Percentiles rank a stretch among this genome's conserved stretches.
These are phyloP conservation scores for Coleophoma crateriformis DNA, from an alignment of 2,329 filamentous ascomycete genomes.

Conservation along the genomic window DNA sequence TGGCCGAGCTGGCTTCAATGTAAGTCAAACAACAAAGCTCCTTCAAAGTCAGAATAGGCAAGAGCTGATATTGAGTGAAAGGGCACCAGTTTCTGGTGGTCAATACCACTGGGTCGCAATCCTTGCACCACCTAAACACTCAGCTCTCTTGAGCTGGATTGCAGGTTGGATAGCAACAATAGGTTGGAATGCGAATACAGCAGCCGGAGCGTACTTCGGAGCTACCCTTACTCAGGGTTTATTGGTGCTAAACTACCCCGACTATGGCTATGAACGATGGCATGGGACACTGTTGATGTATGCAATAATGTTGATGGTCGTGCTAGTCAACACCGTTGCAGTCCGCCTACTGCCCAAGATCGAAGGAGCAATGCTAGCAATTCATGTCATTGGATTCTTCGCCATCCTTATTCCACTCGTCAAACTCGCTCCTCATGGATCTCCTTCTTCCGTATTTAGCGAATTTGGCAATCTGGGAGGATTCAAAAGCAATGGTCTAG, in stretches of 20 bases:
- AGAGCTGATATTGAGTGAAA: background rate
- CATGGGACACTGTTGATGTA: constrained; percentile 20
- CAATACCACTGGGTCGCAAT: constrained; percentile 55
- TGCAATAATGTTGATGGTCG: constrained; percentile 17
- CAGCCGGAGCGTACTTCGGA: constrained; percentile 34
- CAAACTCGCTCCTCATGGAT: constrained; percentile 22
- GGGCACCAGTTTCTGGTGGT: constrained; percentile 34
- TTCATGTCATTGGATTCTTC: constrained; percentile 38
- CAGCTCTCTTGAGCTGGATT: constrained; percentile 48
- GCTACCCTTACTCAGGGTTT: constrained; percentile 41
- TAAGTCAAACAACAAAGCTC: background rate
- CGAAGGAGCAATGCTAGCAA: constrained; percentile 41
- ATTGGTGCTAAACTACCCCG: constrained; percentile 32
- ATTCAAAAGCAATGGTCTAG: constrained; percentile 36
- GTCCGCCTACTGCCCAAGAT: constrained; percentile 40
- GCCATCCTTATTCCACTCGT: constrained; percentile 30
- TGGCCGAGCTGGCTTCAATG: background rate
- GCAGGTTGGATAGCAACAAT: constrained; percentile 42
- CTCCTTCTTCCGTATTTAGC: constrained; percentile 34
- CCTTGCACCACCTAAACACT: constrained; percentile 38
- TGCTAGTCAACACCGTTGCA: constrained; percentile 44
- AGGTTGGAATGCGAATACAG: constrained; percentile 33
- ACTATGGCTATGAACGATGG: constrained; percentile 35
- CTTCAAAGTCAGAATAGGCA: background rate
- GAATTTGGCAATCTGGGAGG: constrained; percentile 37